Evolutionary conservation across 2,329 filamentous ascomycete species (phyloP).

Genomic region (Exophiala sideris): DNA sequence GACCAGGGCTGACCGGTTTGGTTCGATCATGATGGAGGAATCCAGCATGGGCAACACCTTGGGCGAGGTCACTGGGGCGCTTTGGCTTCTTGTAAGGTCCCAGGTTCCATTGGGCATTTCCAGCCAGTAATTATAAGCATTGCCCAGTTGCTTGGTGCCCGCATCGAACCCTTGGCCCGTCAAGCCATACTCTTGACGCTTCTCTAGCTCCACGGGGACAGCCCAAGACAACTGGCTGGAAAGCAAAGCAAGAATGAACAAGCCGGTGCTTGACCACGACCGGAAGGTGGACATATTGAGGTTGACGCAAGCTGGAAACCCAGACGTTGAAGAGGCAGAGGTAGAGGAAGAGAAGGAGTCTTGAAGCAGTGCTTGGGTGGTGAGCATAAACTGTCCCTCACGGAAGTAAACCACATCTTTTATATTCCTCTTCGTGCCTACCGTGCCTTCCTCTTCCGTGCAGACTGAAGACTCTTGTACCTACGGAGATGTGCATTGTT

Average conservation of each 20-base stretch:
- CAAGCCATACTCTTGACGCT: conserved; percentile 16
- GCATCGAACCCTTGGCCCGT: conserved; percentile 16
- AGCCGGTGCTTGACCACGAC: neutral
- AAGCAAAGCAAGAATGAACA: conserved; percentile 3
- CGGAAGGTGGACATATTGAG: neutral
- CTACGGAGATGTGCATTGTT: no score
- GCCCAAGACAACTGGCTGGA: conserved; percentile 1
- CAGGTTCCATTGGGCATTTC: conserved; percentile 28
- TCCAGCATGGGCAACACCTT: conserved; percentile 30
- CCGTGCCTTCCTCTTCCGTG: no score
- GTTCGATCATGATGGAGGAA: conserved; percentile 37
- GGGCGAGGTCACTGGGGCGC: conserved; percentile 27
- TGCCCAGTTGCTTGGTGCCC: conserved; percentile 25
- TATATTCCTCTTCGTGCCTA: neutral
- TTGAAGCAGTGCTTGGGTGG: neutral
- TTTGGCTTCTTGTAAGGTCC: conserved; percentile 33
- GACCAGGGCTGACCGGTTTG: conserved; percentile 44
- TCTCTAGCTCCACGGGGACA: conserved; percentile 3
- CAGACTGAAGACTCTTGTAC: no score
- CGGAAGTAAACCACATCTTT: neutral
- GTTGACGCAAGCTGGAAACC: neutral
- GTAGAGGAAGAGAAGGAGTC: no score
- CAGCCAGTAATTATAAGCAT: conserved; percentile 36
- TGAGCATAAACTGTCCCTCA: neutral
- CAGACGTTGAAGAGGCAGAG: no score